Conservation (phyloP, 345 rosid species). For the Salix viminalis region DNA sequence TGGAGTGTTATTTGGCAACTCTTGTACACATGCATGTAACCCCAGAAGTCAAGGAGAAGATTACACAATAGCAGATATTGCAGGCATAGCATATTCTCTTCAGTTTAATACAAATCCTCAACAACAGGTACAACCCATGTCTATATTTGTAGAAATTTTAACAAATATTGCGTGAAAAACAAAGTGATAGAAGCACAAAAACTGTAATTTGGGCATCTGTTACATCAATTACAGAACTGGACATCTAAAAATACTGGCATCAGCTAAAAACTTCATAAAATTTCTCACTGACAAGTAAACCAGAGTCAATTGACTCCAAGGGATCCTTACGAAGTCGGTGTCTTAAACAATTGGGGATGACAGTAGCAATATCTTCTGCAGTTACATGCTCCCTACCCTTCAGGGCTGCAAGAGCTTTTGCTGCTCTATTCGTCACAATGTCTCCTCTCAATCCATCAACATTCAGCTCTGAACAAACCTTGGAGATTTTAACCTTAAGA, state of each 20-base stretch:
- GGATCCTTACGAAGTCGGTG: slow-evolving; percentile 98
- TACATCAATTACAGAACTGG: slow-evolving; percentile 7
- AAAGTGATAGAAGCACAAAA: not conserved
- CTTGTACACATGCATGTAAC: not conserved
- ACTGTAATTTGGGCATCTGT: not conserved
- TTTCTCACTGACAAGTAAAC: slow-evolving; percentile 79
- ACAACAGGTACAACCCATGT: not conserved
- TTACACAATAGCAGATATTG: not conserved
- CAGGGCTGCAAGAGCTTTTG: slow-evolving; percentile 84
- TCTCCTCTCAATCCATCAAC: slow-evolving; percentile 96
- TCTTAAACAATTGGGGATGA: slow-evolving; percentile 93
- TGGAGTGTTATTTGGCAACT: not conserved
- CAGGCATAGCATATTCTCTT: not conserved
- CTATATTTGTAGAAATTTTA: not conserved
- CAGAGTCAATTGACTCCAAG: slow-evolving; percentile 88
- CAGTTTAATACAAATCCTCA: slow-evolving; percentile 1
- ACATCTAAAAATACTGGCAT: slow-evolving; percentile 14
- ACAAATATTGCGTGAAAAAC: not conserved
- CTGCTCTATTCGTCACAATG: slow-evolving; percentile 91
- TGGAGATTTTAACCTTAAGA: slow-evolving; percentile 87
- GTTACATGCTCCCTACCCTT: slow-evolving; percentile 78
- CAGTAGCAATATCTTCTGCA: slow-evolving; percentile 92
- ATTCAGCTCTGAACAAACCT: slow-evolving; percentile 87
- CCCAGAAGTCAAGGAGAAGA: not conserved
- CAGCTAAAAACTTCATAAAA: slow-evolving; percentile 83